phyloP scores from a whole-genome alignment of 1,284 basidiomycete genomes.

The Rhodotorula sp. region DNA sequence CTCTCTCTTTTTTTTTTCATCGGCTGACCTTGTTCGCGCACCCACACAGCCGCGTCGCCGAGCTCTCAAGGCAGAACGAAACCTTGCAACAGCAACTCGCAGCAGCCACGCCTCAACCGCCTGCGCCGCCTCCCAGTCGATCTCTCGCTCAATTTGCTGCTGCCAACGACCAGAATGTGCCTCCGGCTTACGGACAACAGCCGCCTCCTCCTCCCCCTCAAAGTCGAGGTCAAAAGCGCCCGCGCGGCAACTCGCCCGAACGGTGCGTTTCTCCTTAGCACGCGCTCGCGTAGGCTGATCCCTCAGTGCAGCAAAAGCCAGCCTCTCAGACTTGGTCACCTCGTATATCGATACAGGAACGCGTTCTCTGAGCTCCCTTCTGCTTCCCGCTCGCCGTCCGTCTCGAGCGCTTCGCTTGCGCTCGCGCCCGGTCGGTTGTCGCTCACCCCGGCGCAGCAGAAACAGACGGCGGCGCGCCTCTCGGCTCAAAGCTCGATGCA shows the following conservation, averaged over 20 bases:
- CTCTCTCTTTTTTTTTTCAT: not conserved
- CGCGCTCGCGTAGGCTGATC: not conserved
- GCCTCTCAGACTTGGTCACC: not conserved
- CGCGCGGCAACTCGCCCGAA: not conserved
- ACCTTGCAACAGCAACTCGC: conserved; percentile 8
- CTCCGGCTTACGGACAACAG: not conserved
- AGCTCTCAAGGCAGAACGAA: conserved; percentile 10
- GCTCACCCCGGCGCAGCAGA: conserved; percentile 12
- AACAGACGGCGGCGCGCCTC: not conserved
- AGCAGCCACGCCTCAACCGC: not conserved
- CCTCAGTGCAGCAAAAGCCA: no score
- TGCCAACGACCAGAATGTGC: not conserved
- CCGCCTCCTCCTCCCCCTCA: not conserved
- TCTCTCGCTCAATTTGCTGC: not conserved
- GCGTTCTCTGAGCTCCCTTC: no score
- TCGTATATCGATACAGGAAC: not conserved
- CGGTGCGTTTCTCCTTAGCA: not conserved
- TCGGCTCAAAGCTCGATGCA: no score
- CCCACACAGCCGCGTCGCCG: conserved; percentile 9
- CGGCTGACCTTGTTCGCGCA: not conserved
- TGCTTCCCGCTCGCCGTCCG: not conserved
- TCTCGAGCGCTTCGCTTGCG: not conserved
- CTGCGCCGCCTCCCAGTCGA: not conserved
- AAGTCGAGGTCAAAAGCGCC: not conserved
- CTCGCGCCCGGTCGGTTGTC: conserved; percentile 34